Evolutionary conservation across 164 flowering plant genomes (phyloP).

Genomic region (Platanus orientalis): DNA sequence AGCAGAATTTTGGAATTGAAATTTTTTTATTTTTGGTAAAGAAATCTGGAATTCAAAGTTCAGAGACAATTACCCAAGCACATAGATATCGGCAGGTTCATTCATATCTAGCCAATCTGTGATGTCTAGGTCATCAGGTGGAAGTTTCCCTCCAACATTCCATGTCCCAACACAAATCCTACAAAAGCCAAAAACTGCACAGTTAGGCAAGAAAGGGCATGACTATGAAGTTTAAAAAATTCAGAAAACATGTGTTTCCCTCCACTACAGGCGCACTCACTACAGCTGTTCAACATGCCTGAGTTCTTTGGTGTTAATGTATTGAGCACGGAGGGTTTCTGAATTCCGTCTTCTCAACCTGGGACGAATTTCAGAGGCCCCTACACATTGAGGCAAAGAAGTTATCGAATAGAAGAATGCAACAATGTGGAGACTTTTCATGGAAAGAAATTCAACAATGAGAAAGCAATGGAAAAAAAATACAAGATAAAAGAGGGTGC

Average conservation of each 20-base stretch:
- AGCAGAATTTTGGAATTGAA: too few species aligned
- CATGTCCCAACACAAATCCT: constrained; percentile 88
- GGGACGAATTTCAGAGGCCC: constrained; percentile 40
- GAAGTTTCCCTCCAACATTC: constrained; percentile 90
- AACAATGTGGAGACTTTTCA: neutral
- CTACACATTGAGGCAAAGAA: constrained; percentile 8
- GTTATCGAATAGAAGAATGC: constrained; percentile 3
- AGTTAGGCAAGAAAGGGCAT: constrained; percentile 1
- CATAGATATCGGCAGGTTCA: constrained; percentile 90
- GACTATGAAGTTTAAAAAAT: neutral
- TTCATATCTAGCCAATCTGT: constrained; percentile 71
- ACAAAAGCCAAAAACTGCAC: constrained; percentile 6
- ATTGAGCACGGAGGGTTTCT: constrained; percentile 84
- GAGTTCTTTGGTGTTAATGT: constrained; percentile 75
- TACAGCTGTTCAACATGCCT: constrained; percentile 34
- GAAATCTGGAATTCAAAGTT: neutral
- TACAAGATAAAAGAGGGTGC: too few species aligned
- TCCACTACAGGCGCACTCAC: neutral
- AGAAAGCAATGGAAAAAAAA: neutral
- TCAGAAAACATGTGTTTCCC: neutral
- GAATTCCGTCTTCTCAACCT: constrained; percentile 69
- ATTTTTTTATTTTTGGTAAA: too few species aligned
- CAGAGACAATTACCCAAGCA: constrained; percentile 65
- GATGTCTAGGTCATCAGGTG: constrained; percentile 76
- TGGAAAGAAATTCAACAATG: neutral